phyloP scores from a whole-genome alignment of 2,329 filamentous ascomycete species.

The Rutstroemia sp. region DNA sequence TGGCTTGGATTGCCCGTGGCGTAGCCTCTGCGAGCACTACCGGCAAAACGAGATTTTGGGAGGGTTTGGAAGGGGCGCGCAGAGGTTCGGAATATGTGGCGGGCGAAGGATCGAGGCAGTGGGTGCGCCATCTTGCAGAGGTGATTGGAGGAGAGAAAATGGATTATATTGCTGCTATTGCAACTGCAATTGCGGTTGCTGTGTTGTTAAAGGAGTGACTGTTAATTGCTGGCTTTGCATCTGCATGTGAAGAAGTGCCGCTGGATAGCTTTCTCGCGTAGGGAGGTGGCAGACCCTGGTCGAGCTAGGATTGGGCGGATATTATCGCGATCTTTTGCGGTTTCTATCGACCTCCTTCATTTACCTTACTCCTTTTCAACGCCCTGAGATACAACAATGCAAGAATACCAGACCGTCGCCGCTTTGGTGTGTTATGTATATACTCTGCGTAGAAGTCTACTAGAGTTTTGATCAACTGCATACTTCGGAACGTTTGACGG shows the following conservation, averaged over 20 bases:
- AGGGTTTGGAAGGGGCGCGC: slow-evolving; percentile 14
- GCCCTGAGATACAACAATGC: too few relatives aligned
- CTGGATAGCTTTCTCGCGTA: not conserved
- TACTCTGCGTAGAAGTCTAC: too few relatives aligned
- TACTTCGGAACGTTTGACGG: too few relatives aligned
- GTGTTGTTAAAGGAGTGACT: not conserved
- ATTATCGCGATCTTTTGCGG: too few relatives aligned
- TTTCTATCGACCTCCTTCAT: too few relatives aligned
- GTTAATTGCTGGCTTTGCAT: not conserved
- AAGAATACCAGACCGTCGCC: too few relatives aligned
- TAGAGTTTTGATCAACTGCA: too few relatives aligned
- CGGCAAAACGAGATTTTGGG: slow-evolving; percentile 13
- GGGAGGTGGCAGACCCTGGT: not conserved
- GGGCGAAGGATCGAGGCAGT: slow-evolving; percentile 21
- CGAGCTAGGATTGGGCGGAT: too few relatives aligned
- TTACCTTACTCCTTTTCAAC: too few relatives aligned
- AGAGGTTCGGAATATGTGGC: slow-evolving; percentile 20
- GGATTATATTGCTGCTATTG: not conserved
- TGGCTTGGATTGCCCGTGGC: slow-evolving; percentile 26
- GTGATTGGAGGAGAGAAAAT: not conserved
- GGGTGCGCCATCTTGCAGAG: slow-evolving; percentile 21
- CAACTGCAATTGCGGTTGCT: not conserved
- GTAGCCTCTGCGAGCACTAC: slow-evolving; percentile 22
- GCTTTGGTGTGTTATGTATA: too few relatives aligned
- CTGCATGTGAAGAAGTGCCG: not conserved